phyloP scores from a whole-genome alignment of 805 yeast genomes.

The Tetrapisispora pingtungensis region DNA sequence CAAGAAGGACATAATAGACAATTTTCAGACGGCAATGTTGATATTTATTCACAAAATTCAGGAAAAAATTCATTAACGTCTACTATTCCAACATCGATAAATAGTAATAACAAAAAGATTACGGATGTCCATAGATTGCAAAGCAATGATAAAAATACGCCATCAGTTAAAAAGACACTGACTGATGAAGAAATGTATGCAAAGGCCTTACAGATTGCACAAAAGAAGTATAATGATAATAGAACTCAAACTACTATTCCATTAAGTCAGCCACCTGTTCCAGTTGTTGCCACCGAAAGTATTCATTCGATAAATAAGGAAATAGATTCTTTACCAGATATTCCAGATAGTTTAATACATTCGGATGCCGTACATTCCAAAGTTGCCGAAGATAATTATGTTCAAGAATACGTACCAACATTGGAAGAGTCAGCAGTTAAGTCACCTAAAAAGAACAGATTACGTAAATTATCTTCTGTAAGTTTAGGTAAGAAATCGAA shows the following conservation, averaged over 20 bases:
- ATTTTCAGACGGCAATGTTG: background rate
- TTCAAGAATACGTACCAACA: background rate
- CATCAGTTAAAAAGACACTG: constrained; percentile 4
- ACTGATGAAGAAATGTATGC: constrained; percentile 47
- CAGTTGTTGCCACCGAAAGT: background rate
- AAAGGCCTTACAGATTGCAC: constrained; percentile 48
- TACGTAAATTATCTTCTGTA: constrained; percentile 2
- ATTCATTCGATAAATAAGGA: background rate
- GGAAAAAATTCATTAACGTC: background rate
- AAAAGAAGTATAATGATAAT: constrained; percentile 29
- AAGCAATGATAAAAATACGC: background rate
- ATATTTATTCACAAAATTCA: background rate
- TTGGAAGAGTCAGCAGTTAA: background rate
- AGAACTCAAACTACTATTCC: constrained; percentile 2
- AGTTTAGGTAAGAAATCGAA: constrained; percentile 1
- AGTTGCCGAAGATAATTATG: background rate
- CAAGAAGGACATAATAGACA: background rate
- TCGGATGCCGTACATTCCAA: background rate
- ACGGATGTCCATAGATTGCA: background rate
- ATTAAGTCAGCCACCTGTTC: background rate
- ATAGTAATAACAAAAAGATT: background rate
- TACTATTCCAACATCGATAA: background rate
- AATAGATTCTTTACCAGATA: background rate
- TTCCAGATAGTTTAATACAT: background rate
- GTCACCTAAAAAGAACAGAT: background rate